Base-by-base conservation (phyloP, 73 alveolate genomes). In the Effrenium voratum region DNA sequence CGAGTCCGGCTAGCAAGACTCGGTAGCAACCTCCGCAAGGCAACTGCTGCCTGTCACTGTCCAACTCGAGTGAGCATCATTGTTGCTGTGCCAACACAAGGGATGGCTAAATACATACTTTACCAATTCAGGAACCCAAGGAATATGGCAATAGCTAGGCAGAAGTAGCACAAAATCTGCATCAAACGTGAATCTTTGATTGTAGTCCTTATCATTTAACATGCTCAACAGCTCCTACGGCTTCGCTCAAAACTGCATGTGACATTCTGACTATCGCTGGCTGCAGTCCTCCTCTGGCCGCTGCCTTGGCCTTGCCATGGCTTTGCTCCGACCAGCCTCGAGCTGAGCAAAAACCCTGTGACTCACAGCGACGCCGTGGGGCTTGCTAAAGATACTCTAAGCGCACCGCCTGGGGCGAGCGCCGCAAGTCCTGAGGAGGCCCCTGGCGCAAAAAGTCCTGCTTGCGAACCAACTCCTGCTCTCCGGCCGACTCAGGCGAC, bases 221-320 rank as follows among this genome's bases (percentile, higher is more conserved):
- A 52, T 52, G 63, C 63, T 19, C 19, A 8, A 52, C 63, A 52
- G n/a, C n/a, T n/a, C n/a, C n/a, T n/a, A n/a, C n/a, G n/a, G n/a
- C n/a, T n/a, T n/a, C n/a, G n/a, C n/a, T n/a, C n/a, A n/a, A n/a
- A n/a, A n/a, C n/a, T n/a, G n/a, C n/a, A n/a, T n/a, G n/a, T n/a
- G n/a, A n/a, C n/a, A n/a, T n/a, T n/a, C n/a, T n/a, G n/a, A n/a
- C n/a, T n/a, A n/a, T n/a, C n/a, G n/a, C 38, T 15, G 76, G 41
- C 41, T 13, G 4, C 38, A 12, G 41, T 6, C 41, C 41, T 13
- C 76, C 76, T 63, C 76, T 34, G 76, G 10, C 32, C 76, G 32
- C 32, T 63, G 76, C 76, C 38, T 63, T 6, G 83, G 83, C 83
- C 49, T 73, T 73, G 83, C 83, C 83, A 73, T 73, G 83, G 83